phyloP scores from a whole-genome alignment of 2,329 filamentous ascomycete species.

The Ampelomyces quisqualis region DNA sequence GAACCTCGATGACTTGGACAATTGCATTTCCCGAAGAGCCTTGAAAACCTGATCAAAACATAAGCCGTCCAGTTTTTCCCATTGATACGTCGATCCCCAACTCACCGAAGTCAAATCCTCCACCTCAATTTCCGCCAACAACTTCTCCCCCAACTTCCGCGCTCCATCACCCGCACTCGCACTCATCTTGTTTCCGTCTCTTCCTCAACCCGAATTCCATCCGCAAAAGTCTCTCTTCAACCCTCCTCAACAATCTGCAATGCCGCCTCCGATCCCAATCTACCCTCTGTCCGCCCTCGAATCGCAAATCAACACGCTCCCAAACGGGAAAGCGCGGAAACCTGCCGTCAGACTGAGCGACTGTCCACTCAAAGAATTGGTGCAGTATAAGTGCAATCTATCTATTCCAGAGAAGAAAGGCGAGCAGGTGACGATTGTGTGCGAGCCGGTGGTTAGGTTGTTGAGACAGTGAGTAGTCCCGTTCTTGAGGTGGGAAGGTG shows the following conservation, averaged over 20 bases:
- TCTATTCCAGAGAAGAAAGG: constrained; percentile 40
- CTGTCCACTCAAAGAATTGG: constrained; percentile 60
- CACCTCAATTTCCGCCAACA: constrained; percentile 47
- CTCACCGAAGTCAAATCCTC: constrained; percentile 35
- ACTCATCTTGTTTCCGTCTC: constrained; percentile 16
- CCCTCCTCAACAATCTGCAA: constrained; percentile 27
- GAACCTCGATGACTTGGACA: no score
- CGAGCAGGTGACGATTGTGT: constrained; percentile 50
- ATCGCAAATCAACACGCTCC: constrained; percentile 53
- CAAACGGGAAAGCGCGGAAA: constrained; percentile 56
- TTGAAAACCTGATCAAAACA: no score
- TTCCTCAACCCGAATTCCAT: constrained; percentile 1
- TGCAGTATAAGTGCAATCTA: constrained; percentile 64
- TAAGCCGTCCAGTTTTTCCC: no score
- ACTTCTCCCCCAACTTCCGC: constrained; percentile 54
- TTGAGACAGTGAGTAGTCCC: constrained; percentile 56
- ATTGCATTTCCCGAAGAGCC: no score
- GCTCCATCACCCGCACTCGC: constrained; percentile 30
- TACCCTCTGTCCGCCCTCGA: constrained; percentile 57
- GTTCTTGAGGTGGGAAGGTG: constrained; percentile 8
- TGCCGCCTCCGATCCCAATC: constrained; percentile 58
- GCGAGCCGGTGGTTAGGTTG: constrained; percentile 59
- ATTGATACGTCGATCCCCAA: no score
- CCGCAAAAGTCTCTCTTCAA: constrained; percentile 2
- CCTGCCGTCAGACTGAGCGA: constrained; percentile 54